phyloP scores from a whole-genome alignment of 306 rosid genomes.

The Begonia loranthoides region DNA sequence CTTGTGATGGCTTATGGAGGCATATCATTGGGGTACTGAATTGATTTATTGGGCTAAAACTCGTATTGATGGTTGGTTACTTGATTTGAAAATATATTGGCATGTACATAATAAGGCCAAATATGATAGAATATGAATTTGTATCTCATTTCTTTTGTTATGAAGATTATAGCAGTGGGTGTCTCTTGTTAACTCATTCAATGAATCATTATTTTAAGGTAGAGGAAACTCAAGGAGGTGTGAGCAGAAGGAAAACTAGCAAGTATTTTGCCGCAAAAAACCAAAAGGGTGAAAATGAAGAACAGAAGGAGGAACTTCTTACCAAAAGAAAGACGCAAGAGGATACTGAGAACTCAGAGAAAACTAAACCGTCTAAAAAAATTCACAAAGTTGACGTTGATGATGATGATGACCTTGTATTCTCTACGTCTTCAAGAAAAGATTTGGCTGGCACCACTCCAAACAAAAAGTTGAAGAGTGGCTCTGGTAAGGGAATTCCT shows the following conservation, averaged over 20 bases:
- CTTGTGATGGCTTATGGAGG: too few relatives aligned
- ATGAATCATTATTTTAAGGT: conserved; percentile 10
- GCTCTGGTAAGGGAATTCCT: conserved; percentile 42
- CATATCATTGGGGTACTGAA: not conserved
- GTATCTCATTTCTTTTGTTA: too few relatives aligned
- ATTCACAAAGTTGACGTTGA: conserved; percentile 22
- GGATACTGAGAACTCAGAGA: conserved; percentile 23
- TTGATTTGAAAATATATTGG: not conserved
- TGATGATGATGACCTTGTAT: conserved; percentile 31
- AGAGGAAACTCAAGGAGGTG: conserved; percentile 35
- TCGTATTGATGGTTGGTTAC: not conserved
- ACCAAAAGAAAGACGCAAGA: conserved; percentile 51
- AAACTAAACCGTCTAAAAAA: conserved; percentile 31
- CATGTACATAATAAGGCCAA: not conserved
- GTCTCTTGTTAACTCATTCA: too few relatives aligned
- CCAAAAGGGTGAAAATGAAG: conserved; percentile 36
- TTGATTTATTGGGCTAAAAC: not conserved
- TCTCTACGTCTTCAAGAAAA: conserved; percentile 22
- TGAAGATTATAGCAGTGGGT: too few relatives aligned
- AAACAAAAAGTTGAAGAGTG: conserved; percentile 60
- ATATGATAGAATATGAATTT: not conserved
- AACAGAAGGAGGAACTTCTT: conserved; percentile 33
- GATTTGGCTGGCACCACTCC: conserved; percentile 44
- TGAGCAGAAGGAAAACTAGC: conserved; percentile 74
- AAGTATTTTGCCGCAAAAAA: conserved; percentile 46